Conservation (phyloP, 192 early-diverging fungal genomes). For the Dissophora ornata region DNA sequence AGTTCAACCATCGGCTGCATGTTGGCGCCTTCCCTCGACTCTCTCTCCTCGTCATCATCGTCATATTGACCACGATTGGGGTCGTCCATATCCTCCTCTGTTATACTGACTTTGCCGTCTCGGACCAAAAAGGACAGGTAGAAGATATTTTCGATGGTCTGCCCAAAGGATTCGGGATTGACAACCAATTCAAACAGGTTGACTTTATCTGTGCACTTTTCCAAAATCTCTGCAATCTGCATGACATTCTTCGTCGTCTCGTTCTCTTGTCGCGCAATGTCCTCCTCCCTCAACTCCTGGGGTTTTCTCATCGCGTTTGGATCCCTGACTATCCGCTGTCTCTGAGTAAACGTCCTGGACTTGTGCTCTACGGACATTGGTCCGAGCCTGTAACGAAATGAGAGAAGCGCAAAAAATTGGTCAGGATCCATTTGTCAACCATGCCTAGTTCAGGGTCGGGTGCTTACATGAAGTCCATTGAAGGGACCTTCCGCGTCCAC, state of each 20-base stretch:
- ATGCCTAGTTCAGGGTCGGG: not conserved
- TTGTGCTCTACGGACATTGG: constrained; percentile 76
- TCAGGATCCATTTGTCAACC: not conserved
- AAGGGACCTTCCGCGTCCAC: constrained; percentile 68
- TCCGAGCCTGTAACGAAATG: constrained; percentile 65
- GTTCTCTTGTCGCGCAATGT: constrained; percentile 84
- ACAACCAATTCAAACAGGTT: constrained; percentile 89
- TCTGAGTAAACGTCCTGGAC: constrained; percentile 37
- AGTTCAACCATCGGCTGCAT: constrained; percentile 58
- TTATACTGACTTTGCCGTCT: constrained; percentile 81
- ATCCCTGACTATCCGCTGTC: constrained; percentile 49
- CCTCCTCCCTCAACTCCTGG: constrained; percentile 68
- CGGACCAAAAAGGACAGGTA: constrained; percentile 96
- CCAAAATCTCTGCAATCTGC: constrained; percentile 70
- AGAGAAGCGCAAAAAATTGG: constrained; percentile 11
- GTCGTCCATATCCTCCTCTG: constrained; percentile 74
- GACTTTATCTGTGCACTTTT: constrained; percentile 61
- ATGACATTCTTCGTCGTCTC: constrained; percentile 89
- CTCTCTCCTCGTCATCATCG: constrained; percentile 27
- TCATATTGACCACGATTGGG: constrained; percentile 40
- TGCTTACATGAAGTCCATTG: constrained; percentile 83
- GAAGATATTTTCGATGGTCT: constrained; percentile 97
- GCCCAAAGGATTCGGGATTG: constrained; percentile 91
- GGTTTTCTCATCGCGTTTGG: constrained; percentile 59
- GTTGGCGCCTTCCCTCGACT: constrained; percentile 23